phyloP scores from a whole-genome alignment of 257 asterid species.

The Forsythia viridissima region DNA sequence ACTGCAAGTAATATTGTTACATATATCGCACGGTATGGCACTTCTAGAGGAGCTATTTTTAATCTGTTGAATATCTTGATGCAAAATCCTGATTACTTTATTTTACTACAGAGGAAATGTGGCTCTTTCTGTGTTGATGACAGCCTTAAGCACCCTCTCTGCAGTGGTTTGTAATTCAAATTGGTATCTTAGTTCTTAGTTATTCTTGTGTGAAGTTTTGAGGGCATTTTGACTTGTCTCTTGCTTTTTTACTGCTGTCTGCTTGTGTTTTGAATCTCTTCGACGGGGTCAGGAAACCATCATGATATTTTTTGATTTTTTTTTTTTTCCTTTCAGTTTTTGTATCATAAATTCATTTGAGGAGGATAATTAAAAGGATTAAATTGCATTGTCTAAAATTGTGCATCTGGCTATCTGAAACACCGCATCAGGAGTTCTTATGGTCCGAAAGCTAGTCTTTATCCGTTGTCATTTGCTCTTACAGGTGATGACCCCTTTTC shows the following conservation, averaged over 20 bases:
- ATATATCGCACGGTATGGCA: slow-evolving; percentile 82
- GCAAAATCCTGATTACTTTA: slow-evolving; percentile 31
- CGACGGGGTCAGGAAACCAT: no score
- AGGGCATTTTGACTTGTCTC: not conserved
- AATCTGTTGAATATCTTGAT: slow-evolving; percentile 15
- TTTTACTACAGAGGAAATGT: slow-evolving; percentile 73
- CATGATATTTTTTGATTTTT: no score
- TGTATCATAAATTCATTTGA: not conserved
- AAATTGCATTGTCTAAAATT: not conserved
- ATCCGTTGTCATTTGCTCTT: not conserved
- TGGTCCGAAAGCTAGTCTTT: not conserved
- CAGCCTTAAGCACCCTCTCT: slow-evolving; percentile 87
- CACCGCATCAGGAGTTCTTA: not conserved
- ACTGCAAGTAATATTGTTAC: slow-evolving; percentile 96
- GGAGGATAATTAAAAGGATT: not conserved
- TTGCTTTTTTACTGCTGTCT: not conserved
- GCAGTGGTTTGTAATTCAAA: slow-evolving; percentile 74
- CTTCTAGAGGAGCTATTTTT: not conserved
- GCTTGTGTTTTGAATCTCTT: not conserved
- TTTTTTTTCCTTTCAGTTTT: not conserved
- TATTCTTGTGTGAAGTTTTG: not conserved
- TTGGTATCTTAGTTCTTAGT: slow-evolving; percentile 2
- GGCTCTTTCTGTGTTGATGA: slow-evolving; percentile 95
- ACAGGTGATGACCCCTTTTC: slow-evolving; percentile 91
- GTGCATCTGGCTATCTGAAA: not conserved